These are phyloP conservation scores for Periconia digitata DNA, from an alignment of 2,329 filamentous ascomycete species.

Conservation along the genomic window DNA sequence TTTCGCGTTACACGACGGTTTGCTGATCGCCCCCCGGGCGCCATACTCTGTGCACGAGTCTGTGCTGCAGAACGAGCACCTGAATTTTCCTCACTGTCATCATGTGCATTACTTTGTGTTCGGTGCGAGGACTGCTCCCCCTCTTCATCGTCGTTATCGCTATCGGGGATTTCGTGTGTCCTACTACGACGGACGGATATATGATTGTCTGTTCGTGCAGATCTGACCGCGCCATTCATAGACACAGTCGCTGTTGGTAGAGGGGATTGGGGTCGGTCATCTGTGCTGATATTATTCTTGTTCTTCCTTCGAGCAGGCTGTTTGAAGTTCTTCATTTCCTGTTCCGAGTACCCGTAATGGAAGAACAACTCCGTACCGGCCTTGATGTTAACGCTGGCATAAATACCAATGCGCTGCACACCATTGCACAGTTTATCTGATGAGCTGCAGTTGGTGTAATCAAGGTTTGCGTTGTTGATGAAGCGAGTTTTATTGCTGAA, in stretches of 20 bases:
- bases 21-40: no score
- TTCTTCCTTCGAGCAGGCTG: constrained; percentile 15
- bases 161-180: background rate
- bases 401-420: constrained; percentile 73
- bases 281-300: background rate
- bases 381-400: constrained; percentile 66
- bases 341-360: constrained; percentile 63
- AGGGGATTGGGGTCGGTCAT: background rate
- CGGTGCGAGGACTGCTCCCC: background rate
- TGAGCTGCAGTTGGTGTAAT: constrained; percentile 63
- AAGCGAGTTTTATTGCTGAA: constrained; percentile 81
- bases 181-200: background rate
- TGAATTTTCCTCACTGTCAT: background rate
- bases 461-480: constrained; percentile 71
- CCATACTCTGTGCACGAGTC: background rate
- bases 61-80: background rate
- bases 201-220: background rate
- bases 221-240: background rate
- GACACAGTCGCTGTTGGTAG: background rate
- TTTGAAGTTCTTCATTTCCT: constrained; percentile 24
- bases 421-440: constrained; percentile 73
- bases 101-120: background rate
- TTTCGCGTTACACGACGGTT: no score
- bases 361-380: constrained; percentile 79
- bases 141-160: background rate